Conservation (phyloP, 768 basidiomycete genomes). For the Ramaria rubella region DNA sequence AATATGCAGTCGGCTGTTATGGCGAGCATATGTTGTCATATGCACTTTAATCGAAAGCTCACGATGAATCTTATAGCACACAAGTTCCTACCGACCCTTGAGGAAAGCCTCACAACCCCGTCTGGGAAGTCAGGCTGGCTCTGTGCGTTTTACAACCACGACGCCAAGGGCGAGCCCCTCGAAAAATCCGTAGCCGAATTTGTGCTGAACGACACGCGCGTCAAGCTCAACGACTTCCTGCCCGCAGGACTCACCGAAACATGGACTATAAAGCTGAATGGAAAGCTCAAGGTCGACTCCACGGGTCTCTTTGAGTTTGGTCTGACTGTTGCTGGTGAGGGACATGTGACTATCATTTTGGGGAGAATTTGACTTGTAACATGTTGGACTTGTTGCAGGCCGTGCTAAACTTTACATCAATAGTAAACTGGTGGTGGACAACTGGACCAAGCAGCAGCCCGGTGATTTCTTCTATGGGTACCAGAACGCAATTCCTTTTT, state of each 20-base stretch:
- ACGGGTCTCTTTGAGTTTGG: slow-evolving; percentile 30
- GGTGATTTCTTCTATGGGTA: slow-evolving; percentile 69
- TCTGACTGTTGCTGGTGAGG: slow-evolving; percentile 19
- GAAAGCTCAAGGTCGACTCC: slow-evolving; percentile 38
- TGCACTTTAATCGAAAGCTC: not conserved
- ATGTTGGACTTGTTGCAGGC: slow-evolving; percentile 23
- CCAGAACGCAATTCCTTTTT: not conserved
- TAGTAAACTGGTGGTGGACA: slow-evolving; percentile 28
- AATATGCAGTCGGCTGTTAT: slow-evolving; percentile 59
- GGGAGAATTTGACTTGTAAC: slow-evolving; percentile 9
- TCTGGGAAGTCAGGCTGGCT: slow-evolving; percentile 54
- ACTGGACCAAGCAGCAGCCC: slow-evolving; percentile 32
- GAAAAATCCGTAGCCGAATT: slow-evolving; percentile 40
- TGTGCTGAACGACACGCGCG: slow-evolving; percentile 50
- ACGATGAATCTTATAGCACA: slow-evolving; percentile 36
- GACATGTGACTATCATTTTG: slow-evolving; percentile 2
- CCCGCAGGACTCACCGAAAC: slow-evolving; percentile 44
- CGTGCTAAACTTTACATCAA: slow-evolving; percentile 58
- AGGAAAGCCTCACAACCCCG: slow-evolving; percentile 46
- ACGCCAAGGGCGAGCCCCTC: slow-evolving; percentile 38
- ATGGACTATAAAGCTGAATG: slow-evolving; percentile 54
- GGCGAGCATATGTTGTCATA: slow-evolving; percentile 31
- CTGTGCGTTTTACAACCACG: slow-evolving; percentile 56
- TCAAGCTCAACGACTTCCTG: slow-evolving; percentile 62
- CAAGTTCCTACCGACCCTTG: slow-evolving; percentile 66